Evolutionary conservation across 169 alveolate genomes (phyloP), one percentile per base, ranked within the genome.

Genomic region (Cryptosporidium parvum): DNA sequence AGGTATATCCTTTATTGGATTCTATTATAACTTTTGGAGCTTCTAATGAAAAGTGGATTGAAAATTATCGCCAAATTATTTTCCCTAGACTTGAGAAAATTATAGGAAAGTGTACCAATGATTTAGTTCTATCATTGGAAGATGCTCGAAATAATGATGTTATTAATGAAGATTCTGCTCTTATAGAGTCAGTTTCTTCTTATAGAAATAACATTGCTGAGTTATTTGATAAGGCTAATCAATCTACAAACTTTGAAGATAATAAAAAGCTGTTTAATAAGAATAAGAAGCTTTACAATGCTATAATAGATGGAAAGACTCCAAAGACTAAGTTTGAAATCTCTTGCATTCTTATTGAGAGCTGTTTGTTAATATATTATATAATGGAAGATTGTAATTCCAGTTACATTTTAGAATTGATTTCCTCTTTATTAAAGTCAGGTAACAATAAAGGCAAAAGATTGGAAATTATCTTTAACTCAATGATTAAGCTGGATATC

Each of bases 51-150:
- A 73, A 62, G 7, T 80, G 89, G 89, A 42, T 26, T 44, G 75
- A 61, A 51, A 42, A 31, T 62, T 80, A 80, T 62, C 75, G 75
- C 37, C 89, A 80, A 45, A 31, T 48, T 6, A 45, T 45, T 8
- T 80, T 48, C 44, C 89, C 89, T 16, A 80, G 89, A 62, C 51
- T 65, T 9, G 89, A 80, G 53, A 80, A 80, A 65, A 80, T 65
- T 44, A 21, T 65, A 2, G 65, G 69, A 18, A 59, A 48, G 12
- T 23, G 33, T 29, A 80, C 80, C 8, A 31, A 26, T 44, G 69
- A 80, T 37, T 61, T 80, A 6, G 29, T 80, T 3, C 4, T 12
- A 8, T 26, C 12, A 2, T 18, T 80, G 10, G 73, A 37, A 29
- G 42, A 39, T 37, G 31, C 8, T 44, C 35, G 21, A 29, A 37